A percentile compares a stretch with the other conserved stretches of the same genome.
phyloP scores from a whole-genome alignment of 1,284 basidiomycete genomes.

The Phellinidium pouzarii region DNA sequence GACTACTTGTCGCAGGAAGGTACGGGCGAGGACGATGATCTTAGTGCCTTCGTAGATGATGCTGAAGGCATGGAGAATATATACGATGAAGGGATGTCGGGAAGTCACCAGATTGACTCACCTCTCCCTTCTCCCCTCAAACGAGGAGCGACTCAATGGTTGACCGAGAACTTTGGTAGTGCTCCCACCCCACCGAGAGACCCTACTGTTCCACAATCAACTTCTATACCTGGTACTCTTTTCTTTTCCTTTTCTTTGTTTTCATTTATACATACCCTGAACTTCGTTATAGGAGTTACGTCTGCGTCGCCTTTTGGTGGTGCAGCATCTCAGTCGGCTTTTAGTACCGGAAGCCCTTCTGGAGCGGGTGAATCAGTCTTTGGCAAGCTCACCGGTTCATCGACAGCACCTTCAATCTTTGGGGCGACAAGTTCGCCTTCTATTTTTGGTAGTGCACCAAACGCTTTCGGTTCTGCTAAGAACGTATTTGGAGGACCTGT shows the following conservation, averaged over 20 bases:
- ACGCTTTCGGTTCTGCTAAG: constrained; percentile 10
- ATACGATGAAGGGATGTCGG: constrained; percentile 22
- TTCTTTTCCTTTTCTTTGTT: background rate
- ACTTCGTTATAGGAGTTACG: background rate
- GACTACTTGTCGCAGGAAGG: constrained; percentile 20
- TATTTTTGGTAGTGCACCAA: constrained; percentile 7
- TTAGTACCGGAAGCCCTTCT: constrained; percentile 8
- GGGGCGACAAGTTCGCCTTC: constrained; percentile 1
- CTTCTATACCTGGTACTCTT: constrained; percentile 2
- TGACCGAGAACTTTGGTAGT: constrained; percentile 31
- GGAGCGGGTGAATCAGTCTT: constrained; percentile 22
- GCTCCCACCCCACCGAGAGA: constrained; percentile 22
- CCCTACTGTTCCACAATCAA: background rate
- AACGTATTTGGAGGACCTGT: constrained; percentile 27
- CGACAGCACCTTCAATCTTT: constrained; percentile 13
- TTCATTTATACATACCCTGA: background rate
- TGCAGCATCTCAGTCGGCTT: background rate
- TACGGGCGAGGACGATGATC: constrained; percentile 14
- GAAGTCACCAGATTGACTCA: constrained; percentile 20
- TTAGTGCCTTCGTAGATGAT: constrained; percentile 16
- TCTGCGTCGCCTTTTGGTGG: constrained; percentile 4
- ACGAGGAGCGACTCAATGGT: constrained; percentile 35
- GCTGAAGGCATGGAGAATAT: constrained; percentile 23
- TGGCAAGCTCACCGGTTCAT: constrained; percentile 19
- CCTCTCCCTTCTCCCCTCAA: constrained; percentile 20